Evolutionary conservation across 2,329 filamentous ascomycete genomes (phyloP).

Genomic region (Dendrostoma leiphaemia): DNA sequence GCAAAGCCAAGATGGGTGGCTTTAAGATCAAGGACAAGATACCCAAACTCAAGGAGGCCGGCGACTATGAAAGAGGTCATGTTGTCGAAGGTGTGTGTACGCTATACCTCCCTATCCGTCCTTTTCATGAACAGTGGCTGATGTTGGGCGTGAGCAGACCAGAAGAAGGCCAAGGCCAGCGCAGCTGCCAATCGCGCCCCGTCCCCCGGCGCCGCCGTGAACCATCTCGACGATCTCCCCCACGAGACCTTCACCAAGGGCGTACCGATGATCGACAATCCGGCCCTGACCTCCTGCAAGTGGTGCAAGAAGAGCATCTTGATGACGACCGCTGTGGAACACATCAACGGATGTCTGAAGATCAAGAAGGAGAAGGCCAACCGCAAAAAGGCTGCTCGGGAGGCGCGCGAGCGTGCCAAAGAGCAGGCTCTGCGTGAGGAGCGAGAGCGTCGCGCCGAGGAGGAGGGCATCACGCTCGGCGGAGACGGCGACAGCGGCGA

Average conservation of each 20-base stretch:
- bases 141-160: constrained; percentile 34
- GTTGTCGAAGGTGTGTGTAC: constrained; percentile 55
- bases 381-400: constrained; percentile 72
- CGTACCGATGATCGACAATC: constrained; percentile 74
- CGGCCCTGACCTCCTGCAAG: constrained; percentile 83
- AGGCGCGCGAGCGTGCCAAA: constrained; percentile 65
- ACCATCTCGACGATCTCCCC: constrained; percentile 71
- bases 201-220: constrained; percentile 55
- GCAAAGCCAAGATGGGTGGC: constrained; percentile 42
- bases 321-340: constrained; percentile 69
- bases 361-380: constrained; percentile 81
- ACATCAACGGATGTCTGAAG: constrained; percentile 80
- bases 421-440: constrained; percentile 60
- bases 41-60: constrained; percentile 63
- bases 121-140: neutral
- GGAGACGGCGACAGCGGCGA: constrained; percentile 47
- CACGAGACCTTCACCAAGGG: constrained; percentile 79
- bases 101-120: neutral
- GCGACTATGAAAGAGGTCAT: constrained; percentile 70
- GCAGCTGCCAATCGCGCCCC: constrained; percentile 40
- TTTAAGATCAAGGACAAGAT: constrained; percentile 63
- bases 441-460: constrained; percentile 45
- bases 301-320: constrained; percentile 90
- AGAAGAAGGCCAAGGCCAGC: constrained; percentile 50
- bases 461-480: constrained; percentile 42